These are phyloP conservation scores for Trichoderma endophyticum DNA, from an alignment of 2,329 filamentous ascomycete genomes.

Conservation along the genomic window DNA sequence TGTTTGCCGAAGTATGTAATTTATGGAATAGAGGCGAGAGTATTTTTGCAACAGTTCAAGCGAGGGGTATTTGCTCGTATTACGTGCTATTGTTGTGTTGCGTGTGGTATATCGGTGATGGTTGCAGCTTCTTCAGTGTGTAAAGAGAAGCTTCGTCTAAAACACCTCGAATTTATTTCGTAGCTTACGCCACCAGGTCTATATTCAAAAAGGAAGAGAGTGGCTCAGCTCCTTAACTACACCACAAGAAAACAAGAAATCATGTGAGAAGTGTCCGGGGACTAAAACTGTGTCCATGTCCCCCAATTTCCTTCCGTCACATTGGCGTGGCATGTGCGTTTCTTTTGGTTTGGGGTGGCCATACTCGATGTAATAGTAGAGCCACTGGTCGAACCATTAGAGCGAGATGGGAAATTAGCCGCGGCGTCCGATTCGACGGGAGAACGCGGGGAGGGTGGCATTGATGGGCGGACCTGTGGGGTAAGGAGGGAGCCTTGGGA, in stretches of 20 bases:
- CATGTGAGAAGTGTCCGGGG: neutral
- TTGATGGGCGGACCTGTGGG: neutral
- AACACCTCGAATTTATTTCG: neutral
- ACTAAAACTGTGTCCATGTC: neutral
- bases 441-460: constrained; percentile 10
- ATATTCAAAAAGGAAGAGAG: neutral
- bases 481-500: neutral
- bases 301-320: neutral
- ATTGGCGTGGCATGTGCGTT: neutral
- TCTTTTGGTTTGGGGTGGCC: neutral
- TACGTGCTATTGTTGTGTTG: neutral
- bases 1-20: neutral
- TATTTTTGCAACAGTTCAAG: neutral
- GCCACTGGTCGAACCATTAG: constrained; percentile 1
- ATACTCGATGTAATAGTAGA: neutral
- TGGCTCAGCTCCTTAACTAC: neutral
- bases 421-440: constrained; percentile 17
- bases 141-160: neutral
- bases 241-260: neutral
- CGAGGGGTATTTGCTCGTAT: neutral
- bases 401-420: neutral
- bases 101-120: neutral
- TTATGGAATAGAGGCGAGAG: neutral
- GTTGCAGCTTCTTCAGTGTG: neutral
- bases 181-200: neutral